Percentiles rank a stretch among this genome's conserved stretches.
Conservation (phyloP, 768 basidiomycete genomes). For the Clathrus columnatus region DNA sequence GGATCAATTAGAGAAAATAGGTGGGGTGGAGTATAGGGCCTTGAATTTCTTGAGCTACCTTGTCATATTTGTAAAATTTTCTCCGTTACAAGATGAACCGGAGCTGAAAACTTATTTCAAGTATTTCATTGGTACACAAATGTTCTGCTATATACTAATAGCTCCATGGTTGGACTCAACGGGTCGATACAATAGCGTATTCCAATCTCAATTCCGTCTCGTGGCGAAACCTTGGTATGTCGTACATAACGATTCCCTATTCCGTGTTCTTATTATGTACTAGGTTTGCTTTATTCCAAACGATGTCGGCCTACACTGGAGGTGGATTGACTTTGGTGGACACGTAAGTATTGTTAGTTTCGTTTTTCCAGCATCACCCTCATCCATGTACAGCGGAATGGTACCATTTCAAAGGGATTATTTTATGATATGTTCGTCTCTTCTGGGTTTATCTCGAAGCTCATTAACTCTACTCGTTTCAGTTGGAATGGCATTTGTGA, state of each 20-base stretch:
- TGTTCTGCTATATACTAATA: constrained; percentile 62
- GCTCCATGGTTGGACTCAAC: constrained; percentile 67
- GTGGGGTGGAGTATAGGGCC: constrained; percentile 88
- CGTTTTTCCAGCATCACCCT: background rate
- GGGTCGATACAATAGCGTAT: constrained; percentile 56
- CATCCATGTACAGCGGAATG: constrained; percentile 36
- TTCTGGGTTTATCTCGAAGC: background rate
- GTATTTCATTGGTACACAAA: constrained; percentile 73
- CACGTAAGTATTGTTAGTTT: constrained; percentile 34
- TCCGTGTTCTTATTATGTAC: background rate
- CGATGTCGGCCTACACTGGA: constrained; percentile 82
- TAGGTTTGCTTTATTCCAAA: constrained; percentile 83
- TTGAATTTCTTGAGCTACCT: constrained; percentile 77
- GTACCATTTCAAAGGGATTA: constrained; percentile 84
- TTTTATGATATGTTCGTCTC: constrained; percentile 46
- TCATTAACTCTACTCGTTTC: constrained; percentile 10
- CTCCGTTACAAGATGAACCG: background rate
- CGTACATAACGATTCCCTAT: background rate
- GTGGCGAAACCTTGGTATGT: constrained; percentile 60
- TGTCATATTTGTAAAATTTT: constrained; percentile 52
- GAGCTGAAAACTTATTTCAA: no score
- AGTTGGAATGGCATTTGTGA: constrained; percentile 57
- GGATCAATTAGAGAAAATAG: constrained; percentile 85
- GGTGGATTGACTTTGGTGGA: constrained; percentile 84
- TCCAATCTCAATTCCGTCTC: constrained; percentile 46